These are phyloP conservation scores for Aureobasidium namibiae DNA, from an alignment of 2,329 filamentous ascomycete species.

Conservation along the genomic window DNA sequence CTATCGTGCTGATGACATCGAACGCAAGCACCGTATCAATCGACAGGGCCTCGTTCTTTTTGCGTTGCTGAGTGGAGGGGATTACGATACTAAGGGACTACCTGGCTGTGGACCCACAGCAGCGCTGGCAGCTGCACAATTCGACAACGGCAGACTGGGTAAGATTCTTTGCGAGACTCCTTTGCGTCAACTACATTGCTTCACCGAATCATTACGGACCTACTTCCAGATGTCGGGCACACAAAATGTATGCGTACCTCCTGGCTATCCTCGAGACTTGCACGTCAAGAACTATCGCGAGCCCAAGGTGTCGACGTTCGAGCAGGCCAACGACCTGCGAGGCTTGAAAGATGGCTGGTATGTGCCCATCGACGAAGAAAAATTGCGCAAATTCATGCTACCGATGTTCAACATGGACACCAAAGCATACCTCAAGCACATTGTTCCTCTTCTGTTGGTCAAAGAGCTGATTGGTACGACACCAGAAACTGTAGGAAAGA, in stretches of 20 bases:
- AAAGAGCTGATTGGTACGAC: constrained; percentile 18
- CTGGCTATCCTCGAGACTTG: constrained; percentile 19
- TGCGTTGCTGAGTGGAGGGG: constrained; percentile 34
- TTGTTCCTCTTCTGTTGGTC: constrained; percentile 30
- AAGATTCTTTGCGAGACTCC: constrained; percentile 19
- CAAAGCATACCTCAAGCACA: constrained; percentile 30
- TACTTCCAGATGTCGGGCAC: not conserved
- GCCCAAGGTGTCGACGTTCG: constrained; percentile 27
- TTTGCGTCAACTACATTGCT: not conserved
- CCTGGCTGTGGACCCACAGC: constrained; percentile 27
- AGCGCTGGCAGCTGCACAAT: constrained; percentile 23
- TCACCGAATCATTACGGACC: not conserved
- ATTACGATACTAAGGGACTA: constrained; percentile 32
- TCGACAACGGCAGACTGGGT: constrained; percentile 28
- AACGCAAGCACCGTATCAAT: constrained; percentile 24
- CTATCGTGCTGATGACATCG: constrained; percentile 24
- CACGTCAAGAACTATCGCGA: constrained; percentile 30
- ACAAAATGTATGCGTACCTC: constrained; percentile 17
- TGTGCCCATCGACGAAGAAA: constrained; percentile 25
- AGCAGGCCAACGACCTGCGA: constrained; percentile 23
- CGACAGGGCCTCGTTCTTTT: constrained; percentile 32
- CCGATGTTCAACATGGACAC: constrained; percentile 32
- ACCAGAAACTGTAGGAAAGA: constrained; percentile 17
- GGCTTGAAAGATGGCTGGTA: constrained; percentile 25
- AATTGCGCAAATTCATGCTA: constrained; percentile 28